These are phyloP conservation scores for Penicillium dipodomyicola DNA, from an alignment of 495 filamentous ascomycete species.

Conservation along the genomic window DNA sequence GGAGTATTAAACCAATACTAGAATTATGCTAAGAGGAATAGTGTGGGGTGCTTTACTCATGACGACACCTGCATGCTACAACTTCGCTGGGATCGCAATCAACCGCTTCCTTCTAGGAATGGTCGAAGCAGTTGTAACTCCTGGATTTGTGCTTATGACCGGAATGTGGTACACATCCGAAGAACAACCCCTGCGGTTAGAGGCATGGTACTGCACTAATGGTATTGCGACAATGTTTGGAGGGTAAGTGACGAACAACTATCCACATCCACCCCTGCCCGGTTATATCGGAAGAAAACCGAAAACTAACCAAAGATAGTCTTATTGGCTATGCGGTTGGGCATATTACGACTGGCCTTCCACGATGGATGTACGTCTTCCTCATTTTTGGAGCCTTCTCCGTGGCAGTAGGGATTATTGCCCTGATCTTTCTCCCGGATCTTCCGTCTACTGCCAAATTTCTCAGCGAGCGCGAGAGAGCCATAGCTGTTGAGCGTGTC, in stretches of 20 bases:
- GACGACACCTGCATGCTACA: conserved; percentile 40
- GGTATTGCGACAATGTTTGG: conserved; percentile 57
- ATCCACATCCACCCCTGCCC: not conserved
- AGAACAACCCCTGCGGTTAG: conserved; percentile 56
- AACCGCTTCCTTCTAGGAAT: conserved; percentile 52
- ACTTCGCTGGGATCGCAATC: conserved; percentile 43
- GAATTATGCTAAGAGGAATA: conserved; percentile 8
- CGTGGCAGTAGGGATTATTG: conserved; percentile 34
- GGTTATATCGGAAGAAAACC: not conserved
- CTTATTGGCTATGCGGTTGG: conserved; percentile 56
- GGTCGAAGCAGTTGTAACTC: conserved; percentile 56
- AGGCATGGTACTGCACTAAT: conserved; percentile 55
- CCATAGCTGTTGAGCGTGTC: conserved; percentile 46
- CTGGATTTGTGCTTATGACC: conserved; percentile 56
- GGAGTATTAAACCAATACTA: not conserved
- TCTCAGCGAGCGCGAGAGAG: conserved; percentile 38
- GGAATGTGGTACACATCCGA: conserved; percentile 55
- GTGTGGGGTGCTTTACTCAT: conserved; percentile 44
- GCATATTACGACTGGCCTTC: conserved; percentile 43
- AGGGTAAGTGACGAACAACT: conserved; percentile 27
- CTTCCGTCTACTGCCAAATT: conserved; percentile 47
- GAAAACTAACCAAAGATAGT: conserved; percentile 20
- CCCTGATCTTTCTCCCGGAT: conserved; percentile 42
- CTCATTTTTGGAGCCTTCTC: conserved; percentile 46
- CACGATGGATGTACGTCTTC: conserved; percentile 51